These are phyloP conservation scores for Leccinum imitatum DNA, from an alignment of 768 basidiomycete genomes.

Conservation along the genomic window DNA sequence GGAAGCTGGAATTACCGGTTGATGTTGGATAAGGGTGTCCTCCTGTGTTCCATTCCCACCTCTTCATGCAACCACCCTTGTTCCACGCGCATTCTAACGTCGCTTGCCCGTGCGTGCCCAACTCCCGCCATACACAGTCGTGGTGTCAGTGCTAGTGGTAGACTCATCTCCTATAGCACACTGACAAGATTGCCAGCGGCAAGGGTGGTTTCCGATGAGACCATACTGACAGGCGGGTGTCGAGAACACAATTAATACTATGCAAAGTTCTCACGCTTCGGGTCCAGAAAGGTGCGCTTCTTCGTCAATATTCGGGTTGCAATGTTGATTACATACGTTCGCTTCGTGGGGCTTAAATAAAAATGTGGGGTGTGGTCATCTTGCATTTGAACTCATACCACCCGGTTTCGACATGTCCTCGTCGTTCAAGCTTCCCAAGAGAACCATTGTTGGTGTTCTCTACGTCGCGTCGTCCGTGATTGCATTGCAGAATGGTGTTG, in stretches of 20 bases:
- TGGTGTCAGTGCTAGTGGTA: neutral
- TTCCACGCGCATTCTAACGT: neutral
- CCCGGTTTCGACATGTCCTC: slow-evolving; percentile 11
- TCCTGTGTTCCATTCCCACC: neutral
- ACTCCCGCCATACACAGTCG: neutral
- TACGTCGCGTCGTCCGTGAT: slow-evolving; percentile 9
- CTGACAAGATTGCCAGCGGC: neutral
- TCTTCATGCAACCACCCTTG: neutral
- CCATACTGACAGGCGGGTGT: too few relatives aligned
- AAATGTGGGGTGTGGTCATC: neutral
- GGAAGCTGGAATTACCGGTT: too few relatives aligned
- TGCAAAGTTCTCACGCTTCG: too few relatives aligned
- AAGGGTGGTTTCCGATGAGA: neutral
- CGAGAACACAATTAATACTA: too few relatives aligned
- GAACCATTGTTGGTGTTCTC: slow-evolving; percentile 13
- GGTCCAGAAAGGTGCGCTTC: too few relatives aligned
- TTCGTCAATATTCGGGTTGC: too few relatives aligned
- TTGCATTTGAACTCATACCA: neutral
- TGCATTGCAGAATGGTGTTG: slow-evolving; percentile 31
- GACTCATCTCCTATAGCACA: neutral
- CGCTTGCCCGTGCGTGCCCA: neutral
- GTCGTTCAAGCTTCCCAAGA: slow-evolving; percentile 6
- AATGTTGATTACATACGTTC: neutral
- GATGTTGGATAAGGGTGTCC: neutral
- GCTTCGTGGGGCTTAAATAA: slow-evolving; percentile 21